Conservation (phyloP, 331 rosid species). For the Malus hybrid region DNA sequence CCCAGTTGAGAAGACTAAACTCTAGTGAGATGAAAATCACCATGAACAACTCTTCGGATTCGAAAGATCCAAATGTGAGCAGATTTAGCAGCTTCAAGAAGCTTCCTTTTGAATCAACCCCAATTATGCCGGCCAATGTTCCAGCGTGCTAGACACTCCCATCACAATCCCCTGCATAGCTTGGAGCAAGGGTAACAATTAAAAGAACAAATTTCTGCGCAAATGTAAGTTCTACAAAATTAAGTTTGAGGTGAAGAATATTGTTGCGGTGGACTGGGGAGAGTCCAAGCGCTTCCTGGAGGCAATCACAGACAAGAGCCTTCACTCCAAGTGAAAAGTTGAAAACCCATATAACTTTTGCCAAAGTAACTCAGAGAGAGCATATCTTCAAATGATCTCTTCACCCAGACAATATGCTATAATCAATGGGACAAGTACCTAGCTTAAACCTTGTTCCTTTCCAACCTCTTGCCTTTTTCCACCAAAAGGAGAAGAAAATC, state of each 20-base stretch:
- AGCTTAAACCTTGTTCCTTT: too few relatives aligned
- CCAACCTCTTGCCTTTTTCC: too few relatives aligned
- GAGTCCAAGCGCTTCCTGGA: slow-evolving; percentile 9
- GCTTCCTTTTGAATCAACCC: slow-evolving; percentile 15
- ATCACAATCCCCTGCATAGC: slow-evolving; percentile 9
- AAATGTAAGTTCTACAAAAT: neutral
- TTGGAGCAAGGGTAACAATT: slow-evolving; percentile 8
- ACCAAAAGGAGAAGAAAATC: too few relatives aligned
- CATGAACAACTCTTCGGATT: slow-evolving; percentile 4
- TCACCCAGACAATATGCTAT: neutral
- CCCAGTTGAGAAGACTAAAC: slow-evolving; percentile 6
- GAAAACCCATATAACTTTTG: neutral
- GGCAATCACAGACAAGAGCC: slow-evolving; percentile 1
- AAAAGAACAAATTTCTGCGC: slow-evolving; percentile 4
- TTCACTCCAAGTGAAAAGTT: neutral
- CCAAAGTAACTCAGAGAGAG: neutral
- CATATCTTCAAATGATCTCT: neutral
- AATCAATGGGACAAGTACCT: neutral
- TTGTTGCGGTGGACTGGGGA: neutral
- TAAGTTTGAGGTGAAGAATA: slow-evolving; percentile 1
- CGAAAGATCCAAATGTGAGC: neutral
- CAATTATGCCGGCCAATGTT: slow-evolving; percentile 7
- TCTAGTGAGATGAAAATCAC: slow-evolving; percentile 7
- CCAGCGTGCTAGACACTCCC: slow-evolving; percentile 12
- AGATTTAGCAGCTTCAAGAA: neutral